Evolutionary conservation across 2,329 filamentous ascomycete genomes (phyloP).

Genomic region (Ceratocystis ficicola): DNA sequence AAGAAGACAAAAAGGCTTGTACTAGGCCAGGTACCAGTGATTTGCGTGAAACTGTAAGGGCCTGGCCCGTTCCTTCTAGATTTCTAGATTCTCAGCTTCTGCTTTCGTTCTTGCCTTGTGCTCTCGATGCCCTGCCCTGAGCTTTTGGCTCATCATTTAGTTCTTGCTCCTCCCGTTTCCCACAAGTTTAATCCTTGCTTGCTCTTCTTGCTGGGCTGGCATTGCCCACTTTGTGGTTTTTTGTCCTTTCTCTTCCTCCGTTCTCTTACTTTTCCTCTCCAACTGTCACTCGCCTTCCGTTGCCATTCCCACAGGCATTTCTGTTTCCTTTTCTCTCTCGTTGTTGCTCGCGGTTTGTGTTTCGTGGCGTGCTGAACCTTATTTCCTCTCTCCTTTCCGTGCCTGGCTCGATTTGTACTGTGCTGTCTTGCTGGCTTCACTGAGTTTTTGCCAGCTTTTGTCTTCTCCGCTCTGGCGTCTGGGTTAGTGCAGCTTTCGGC

Average conservation of each 20-base stretch:
- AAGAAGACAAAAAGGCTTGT: background rate
- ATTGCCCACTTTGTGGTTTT: conserved; percentile 7
- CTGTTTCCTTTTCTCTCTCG: background rate
- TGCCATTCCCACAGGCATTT: no score
- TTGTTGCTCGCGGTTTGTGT: no score
- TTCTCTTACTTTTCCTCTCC: background rate
- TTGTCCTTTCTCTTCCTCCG: conserved; percentile 10
- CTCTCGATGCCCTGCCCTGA: background rate
- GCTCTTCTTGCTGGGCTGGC: background rate
- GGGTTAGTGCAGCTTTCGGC: background rate
- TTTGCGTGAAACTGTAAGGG: background rate
- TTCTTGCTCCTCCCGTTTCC: conserved; percentile 15
- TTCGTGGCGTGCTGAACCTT: no score
- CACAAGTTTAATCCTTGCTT: conserved; percentile 13
- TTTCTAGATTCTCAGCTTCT: conserved; percentile 4
- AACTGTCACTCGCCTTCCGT: background rate
- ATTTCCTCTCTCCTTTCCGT: no score
- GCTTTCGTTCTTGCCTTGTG: background rate
- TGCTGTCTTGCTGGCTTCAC: background rate
- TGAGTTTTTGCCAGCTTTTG: background rate
- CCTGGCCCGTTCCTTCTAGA: background rate
- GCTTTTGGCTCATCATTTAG: background rate
- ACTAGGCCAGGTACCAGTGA: background rate
- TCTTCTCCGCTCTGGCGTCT: background rate
- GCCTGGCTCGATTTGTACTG: background rate